Base-by-base conservation (phyloP, 2,329 filamentous ascomycete species). In the Fusarium piperis region DNA sequence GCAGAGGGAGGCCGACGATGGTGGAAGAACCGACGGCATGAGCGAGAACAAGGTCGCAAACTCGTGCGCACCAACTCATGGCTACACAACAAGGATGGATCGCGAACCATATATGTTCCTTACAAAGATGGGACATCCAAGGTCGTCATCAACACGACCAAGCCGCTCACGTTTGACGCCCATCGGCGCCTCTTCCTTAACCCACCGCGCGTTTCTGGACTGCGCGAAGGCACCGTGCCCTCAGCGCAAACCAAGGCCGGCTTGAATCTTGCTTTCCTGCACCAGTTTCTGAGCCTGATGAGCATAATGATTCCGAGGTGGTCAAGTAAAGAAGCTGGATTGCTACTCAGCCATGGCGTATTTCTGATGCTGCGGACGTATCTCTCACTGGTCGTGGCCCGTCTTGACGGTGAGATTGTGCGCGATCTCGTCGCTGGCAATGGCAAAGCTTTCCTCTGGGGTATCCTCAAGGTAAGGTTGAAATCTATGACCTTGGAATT, bases 281-380 rank as follows among this genome's bases (percentile, higher is more conserved):
- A 99, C 80, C 96, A 99, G 82, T 98, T 99, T 76, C 87, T 98
- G 58, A 98, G 95, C 78, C 84, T 99, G 61, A 90, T 98, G 84
- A 98, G 94, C 82, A 98, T 99, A 78, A 97, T 98, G 94, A 93
- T 99, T 69, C 96, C 96, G 7, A 87, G 95, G 70, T 97, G 95
- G 93, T 92, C 92, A 16, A 97, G 94, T 81, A 99, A 99, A 80
- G 96, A 98, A 84, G 95, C 95, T 0, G 95, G 95, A 1, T 83
- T 99, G 70, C 85, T 99, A 32, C 82, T 97, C 69, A 96, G 94
- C 77, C 96, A 99, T 78, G 92, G 93, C 18, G 86, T 94, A 32
- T 99, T 98, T 80, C 83, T 99, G 70, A 90, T 99, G 85, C 85
- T 98, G 59, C 88, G 96, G 67, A 99, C 96, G 48, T 99, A 99